Base-by-base conservation (phyloP, 2,329 filamentous ascomycete genomes). In the Pezicula neosporulosa region DNA sequence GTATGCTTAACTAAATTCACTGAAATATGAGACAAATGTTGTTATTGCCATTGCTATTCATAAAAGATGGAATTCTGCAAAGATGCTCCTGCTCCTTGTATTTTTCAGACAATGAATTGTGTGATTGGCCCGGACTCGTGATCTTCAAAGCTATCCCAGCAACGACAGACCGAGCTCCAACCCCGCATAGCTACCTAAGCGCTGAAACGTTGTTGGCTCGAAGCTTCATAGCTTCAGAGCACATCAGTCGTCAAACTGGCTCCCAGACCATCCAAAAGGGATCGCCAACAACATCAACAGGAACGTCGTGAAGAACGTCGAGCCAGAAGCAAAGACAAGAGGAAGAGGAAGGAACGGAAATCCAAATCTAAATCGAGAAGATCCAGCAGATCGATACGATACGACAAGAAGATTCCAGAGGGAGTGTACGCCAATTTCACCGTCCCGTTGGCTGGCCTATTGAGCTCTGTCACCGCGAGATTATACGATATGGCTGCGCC, bases 401-500 rank as follows among this genome's bases (percentile, higher is more conserved):
- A 12, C 30, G 30, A 33, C 30, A 13, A 33, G 30, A 10, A 33
- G 30, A 3, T 33, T 33, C 30, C 30, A 30, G 41, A 53, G 35
- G 49, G 48, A 9, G 16, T 44, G n/a, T 58, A 56, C 27, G 45
- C 48, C 16, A 39, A 57, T 49, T 62, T 61, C 52, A 53, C 56
- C 4, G 54, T 62, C 24, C 56, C 55, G 18, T 44, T 57, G 28
- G 53, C 59, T 27, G 54, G 50, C 16, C 28, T 60, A 27, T 50
- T 58, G 35, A 59, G 47, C n/a, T 28, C 36, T 6, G 16, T 63
- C 21, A 37, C 56, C 38, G 53, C 57, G 43, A 50, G 56, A 47
- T 39, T 60, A 3, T 56, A 59, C 51, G 58, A 64, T 49, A 60
- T 63, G 56, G 61, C 56, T 21, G 55, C 45, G 19, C 45, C 44